Evolutionary conservation across 768 basidiomycete genomes (phyloP).

Genomic region (Hortiboletus flavorubellus): DNA sequence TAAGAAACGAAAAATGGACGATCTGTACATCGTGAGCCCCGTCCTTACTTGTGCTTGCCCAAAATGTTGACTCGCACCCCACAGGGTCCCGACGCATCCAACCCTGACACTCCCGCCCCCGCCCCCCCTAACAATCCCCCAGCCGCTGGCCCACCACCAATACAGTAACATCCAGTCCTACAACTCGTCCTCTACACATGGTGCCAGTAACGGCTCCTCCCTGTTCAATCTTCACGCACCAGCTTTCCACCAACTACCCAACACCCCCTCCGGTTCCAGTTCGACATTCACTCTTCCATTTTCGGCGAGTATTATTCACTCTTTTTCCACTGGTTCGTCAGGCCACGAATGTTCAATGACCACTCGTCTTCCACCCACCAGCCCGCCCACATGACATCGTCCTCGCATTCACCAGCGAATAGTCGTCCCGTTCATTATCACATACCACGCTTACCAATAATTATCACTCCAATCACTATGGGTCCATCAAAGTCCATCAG

Average conservation of each 20-base stretch:
- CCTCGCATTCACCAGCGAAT: conserved; percentile 47
- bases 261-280: conserved; percentile 70
- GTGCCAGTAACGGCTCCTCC: conserved; percentile 37
- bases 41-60: background rate
- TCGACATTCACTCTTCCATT: conserved; percentile 76
- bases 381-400: conserved; percentile 66
- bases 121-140: conserved; percentile 63
- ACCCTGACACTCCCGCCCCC: conserved; percentile 36
- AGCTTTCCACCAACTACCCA: conserved; percentile 59
- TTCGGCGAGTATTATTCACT: conserved; percentile 74
- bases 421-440: conserved; percentile 44
- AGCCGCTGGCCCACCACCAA: conserved; percentile 47
- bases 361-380: conserved; percentile 41
- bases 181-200: conserved; percentile 38
- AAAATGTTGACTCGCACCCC: background rate
- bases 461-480: conserved; percentile 48
- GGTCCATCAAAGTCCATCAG: conserved; percentile 58
- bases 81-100: conserved; percentile 49
- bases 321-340: conserved; percentile 27
- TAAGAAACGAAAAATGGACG: conserved; percentile 62
- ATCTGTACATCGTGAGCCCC: conserved; percentile 49
- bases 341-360: conserved; percentile 55
- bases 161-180: conserved; percentile 43
- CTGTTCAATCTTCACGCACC: conserved; percentile 54
- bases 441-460: conserved; percentile 39